phyloP scores from a whole-genome alignment of 2,329 filamentous ascomycete species.

The Colletotrichum navitas region DNA sequence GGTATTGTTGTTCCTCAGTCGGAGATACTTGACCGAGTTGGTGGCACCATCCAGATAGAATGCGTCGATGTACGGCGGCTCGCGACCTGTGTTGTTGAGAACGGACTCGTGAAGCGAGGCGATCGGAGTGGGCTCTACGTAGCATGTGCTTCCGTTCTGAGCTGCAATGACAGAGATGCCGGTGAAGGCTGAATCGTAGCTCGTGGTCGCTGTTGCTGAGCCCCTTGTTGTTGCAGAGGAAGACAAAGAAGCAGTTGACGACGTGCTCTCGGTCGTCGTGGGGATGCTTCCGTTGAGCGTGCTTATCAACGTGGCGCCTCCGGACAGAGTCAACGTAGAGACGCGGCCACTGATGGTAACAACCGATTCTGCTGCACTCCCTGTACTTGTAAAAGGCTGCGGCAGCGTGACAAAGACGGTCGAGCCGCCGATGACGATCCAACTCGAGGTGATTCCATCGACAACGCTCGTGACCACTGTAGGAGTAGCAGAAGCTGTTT shows the following conservation, averaged over 20 bases:
- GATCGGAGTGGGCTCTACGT: constrained; percentile 12
- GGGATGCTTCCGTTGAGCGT: background rate
- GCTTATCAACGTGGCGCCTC: background rate
- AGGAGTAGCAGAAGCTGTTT: background rate
- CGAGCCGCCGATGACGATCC: constrained; percentile 11
- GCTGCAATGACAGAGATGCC: constrained; percentile 25
- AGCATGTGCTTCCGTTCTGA: constrained; percentile 31
- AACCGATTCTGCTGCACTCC: background rate
- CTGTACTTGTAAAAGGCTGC: background rate
- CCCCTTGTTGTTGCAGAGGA: background rate
- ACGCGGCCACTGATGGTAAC: background rate
- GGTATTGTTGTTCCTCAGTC: constrained; percentile 48
- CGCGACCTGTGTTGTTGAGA: constrained; percentile 49
- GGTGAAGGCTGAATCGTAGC: constrained; percentile 31
- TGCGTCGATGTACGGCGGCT: constrained; percentile 54
- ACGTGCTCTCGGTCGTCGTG: background rate
- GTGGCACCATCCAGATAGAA: constrained; percentile 51
- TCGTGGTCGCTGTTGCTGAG: background rate
- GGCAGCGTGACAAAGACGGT: background rate
- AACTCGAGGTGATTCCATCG: constrained; percentile 1
- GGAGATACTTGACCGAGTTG: constrained; percentile 51
- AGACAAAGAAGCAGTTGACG: background rate
- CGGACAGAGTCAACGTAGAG: background rate
- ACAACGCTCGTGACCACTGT: constrained; percentile 16
- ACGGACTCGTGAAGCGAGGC: constrained; percentile 45